These are phyloP conservation scores for Pseudocercospora crystallina DNA, from an alignment of 2,329 filamentous ascomycete genomes.

Conservation along the genomic window DNA sequence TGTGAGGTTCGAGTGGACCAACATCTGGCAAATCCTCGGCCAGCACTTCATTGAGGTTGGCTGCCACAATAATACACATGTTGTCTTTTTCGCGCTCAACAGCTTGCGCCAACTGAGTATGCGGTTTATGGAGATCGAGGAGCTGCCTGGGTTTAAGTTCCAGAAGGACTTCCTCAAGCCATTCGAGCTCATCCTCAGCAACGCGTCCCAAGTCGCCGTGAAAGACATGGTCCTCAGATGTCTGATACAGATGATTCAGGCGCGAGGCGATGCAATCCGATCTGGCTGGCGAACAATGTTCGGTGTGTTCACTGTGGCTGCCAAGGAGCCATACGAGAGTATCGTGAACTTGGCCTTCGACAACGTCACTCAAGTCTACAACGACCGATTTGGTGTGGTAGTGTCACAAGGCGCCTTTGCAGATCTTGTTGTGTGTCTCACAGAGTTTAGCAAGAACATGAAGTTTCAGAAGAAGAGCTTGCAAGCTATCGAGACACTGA, in stretches of 20 bases:
- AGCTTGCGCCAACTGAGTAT: slow-evolving; percentile 93
- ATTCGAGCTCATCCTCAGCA: slow-evolving; percentile 95
- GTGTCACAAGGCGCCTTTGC: slow-evolving; percentile 96
- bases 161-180: slow-evolving; percentile 99
- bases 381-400: slow-evolving; percentile 89
- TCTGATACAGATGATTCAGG: slow-evolving; percentile 98
- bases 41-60: slow-evolving; percentile 98
- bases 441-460: slow-evolving; percentile 98
- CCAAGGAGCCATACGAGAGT: slow-evolving; percentile 85
- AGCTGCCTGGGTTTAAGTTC: slow-evolving; percentile 97
- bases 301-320: slow-evolving; percentile 94
- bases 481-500: slow-evolving; percentile 91
- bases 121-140: slow-evolving; percentile 98
- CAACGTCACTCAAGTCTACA: slow-evolving; percentile 94
- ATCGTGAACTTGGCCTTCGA: slow-evolving; percentile 98
- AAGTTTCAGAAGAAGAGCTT: slow-evolving; percentile 98
- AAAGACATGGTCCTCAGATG: slow-evolving; percentile 97
- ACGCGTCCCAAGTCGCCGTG: slow-evolving; percentile 85
- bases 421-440: slow-evolving; percentile 92
- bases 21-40: slow-evolving; percentile 95
- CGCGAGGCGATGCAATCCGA: slow-evolving; percentile 90
- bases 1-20: slow-evolving; percentile 97
- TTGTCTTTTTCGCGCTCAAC: slow-evolving; percentile 96
- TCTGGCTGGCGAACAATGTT: slow-evolving; percentile 99
- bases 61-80: slow-evolving; percentile 91